These are phyloP conservation scores for Taphrina confusa DNA, from an alignment of 1,139 yeast genomes.

Conservation along the genomic window DNA sequence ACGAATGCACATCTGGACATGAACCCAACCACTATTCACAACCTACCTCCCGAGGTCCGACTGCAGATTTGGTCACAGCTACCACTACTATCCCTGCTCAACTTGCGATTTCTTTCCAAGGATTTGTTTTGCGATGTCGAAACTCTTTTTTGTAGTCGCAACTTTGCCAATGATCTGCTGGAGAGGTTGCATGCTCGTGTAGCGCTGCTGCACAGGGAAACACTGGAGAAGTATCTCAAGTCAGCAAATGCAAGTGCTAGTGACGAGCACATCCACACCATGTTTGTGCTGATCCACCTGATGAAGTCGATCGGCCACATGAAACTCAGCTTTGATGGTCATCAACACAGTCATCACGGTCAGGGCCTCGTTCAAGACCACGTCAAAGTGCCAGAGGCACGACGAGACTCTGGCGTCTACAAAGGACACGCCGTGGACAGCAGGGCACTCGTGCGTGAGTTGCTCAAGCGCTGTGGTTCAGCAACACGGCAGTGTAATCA, in stretches of 20 bases:
- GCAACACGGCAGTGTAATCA: slow-evolving; percentile 6
- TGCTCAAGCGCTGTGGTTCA: neutral
- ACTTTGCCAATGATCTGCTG: neutral
- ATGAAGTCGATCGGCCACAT: slow-evolving; percentile 4
- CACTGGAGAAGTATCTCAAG: slow-evolving; percentile 14
- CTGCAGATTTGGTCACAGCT: slow-evolving; percentile 15
- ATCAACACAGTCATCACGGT: neutral
- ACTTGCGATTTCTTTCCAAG: neutral
- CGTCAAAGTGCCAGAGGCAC: too few species aligned
- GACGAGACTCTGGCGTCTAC: neutral
- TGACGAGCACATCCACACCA: slow-evolving; percentile 14
- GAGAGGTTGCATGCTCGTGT: neutral
- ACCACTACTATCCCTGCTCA: slow-evolving; percentile 2
- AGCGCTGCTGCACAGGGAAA: neutral
- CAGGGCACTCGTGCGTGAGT: slow-evolving; percentile 2
- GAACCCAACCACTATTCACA: neutral
- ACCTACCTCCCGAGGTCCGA: slow-evolving; percentile 6
- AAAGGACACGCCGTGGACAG: neutral
- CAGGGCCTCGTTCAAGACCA: too few species aligned
- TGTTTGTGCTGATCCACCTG: slow-evolving; percentile 8
- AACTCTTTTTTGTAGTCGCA: neutral
- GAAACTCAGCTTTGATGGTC: neutral
- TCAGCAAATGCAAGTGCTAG: neutral
- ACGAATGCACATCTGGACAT: neutral
- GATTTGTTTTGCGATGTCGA: slow-evolving; percentile 2